Conservation (phyloP, 495 filamentous ascomycete species). For the Penicillium bialowiezense region DNA sequence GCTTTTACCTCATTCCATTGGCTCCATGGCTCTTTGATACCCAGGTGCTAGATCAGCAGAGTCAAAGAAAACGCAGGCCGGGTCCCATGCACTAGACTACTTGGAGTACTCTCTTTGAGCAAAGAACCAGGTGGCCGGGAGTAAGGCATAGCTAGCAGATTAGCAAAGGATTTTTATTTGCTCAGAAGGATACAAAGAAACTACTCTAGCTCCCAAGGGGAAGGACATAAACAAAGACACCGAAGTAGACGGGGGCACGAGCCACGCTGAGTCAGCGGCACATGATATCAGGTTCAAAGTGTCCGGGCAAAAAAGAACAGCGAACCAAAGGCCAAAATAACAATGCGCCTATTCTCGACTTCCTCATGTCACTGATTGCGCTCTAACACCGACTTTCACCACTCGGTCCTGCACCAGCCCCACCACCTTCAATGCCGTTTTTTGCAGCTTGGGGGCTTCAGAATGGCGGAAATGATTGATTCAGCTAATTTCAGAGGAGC, state of each 20-base stretch:
- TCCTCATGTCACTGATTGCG: conserved; percentile 20
- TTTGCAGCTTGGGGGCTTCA: background rate
- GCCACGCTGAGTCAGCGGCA: conserved; percentile 36
- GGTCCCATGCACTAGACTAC: no score
- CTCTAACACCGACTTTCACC: conserved; percentile 30
- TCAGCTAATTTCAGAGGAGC: background rate
- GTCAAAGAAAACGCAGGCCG: no score
- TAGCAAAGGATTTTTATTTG: no score
- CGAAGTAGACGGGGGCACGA: background rate
- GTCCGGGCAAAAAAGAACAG: conserved; percentile 30
- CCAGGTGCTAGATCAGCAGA: no score
- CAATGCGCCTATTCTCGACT: conserved; percentile 15
- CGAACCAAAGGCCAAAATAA: conserved; percentile 36
- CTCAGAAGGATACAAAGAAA: no score
- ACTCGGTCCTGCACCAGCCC: conserved; percentile 5
- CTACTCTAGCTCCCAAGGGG: no score
- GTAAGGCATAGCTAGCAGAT: no score
- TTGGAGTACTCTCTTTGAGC: no score
- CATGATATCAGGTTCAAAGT: conserved; percentile 40
- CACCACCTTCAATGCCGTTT: conserved; percentile 1
- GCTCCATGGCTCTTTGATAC: no score
- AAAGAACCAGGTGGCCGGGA: no score
- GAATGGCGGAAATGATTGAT: background rate
- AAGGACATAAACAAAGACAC: no score
- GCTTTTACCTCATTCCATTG: no score